These are phyloP conservation scores for Solanum rostratum DNA, from an alignment of 257 asterid species.

Conservation along the genomic window DNA sequence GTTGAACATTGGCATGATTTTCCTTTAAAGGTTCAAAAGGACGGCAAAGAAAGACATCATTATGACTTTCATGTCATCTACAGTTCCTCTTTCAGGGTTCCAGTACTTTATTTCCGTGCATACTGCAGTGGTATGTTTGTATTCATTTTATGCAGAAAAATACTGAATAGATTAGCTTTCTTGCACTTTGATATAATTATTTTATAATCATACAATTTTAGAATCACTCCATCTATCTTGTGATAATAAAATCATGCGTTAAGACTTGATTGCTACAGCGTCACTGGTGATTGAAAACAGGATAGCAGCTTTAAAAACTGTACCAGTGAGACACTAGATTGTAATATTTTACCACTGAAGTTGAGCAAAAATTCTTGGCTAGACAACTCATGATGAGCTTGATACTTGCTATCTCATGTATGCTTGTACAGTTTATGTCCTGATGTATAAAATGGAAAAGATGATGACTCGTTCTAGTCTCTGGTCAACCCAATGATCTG, in stretches of 20 bases:
- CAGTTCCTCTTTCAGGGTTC: constrained; percentile 71
- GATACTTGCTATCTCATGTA: not conserved
- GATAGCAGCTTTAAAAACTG: not conserved
- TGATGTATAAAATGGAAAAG: not conserved
- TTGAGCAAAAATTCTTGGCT: not conserved
- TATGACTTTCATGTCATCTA: constrained; percentile 70
- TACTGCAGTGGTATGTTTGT: constrained; percentile 36
- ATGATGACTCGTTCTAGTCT: not conserved
- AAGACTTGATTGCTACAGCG: not conserved
- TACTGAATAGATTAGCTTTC: not conserved
- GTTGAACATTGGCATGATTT: not conserved
- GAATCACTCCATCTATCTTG: not conserved
- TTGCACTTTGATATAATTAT: not conserved
- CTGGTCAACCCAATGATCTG: not conserved
- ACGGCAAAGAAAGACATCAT: constrained; percentile 27
- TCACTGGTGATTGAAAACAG: not conserved
- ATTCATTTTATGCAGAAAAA: not conserved
- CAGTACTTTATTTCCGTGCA: constrained; percentile 80
- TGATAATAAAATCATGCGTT: not conserved
- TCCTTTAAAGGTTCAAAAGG: constrained; percentile 35
- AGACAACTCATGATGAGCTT: not conserved
- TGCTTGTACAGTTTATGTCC: not conserved
- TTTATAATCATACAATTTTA: not conserved
- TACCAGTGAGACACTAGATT: not conserved
- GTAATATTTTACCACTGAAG: not conserved